Conservation (phyloP, 2,329 filamentous ascomycete species). For the Fusarium scirpi region DNA sequence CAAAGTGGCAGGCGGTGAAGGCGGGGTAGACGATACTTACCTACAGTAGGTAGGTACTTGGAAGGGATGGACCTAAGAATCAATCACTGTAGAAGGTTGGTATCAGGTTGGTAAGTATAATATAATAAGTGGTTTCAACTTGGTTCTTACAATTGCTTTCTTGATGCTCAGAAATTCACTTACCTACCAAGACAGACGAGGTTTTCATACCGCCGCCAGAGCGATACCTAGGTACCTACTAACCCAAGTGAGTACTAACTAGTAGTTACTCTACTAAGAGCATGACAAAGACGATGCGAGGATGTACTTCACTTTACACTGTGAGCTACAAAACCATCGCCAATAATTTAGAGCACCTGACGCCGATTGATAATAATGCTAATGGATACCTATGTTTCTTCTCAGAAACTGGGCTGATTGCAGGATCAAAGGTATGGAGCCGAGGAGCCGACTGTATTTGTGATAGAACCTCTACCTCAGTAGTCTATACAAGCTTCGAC, state of each 20-base stretch:
- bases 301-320: not conserved
- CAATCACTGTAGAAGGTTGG: no score
- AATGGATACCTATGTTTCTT: not conserved
- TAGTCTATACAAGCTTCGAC: slow-evolving; percentile 20
- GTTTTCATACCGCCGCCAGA: no score
- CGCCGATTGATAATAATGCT: not conserved
- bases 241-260: not conserved
- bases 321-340: not conserved
- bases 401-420: not conserved
- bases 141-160: no score
- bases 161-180: no score
- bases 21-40: slow-evolving; percentile 10
- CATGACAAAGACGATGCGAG: not conserved
- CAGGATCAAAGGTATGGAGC: not conserved
- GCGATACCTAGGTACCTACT: no score
- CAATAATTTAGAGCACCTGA: not conserved
- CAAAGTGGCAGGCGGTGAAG: slow-evolving; percentile 45
- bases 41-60: not conserved
- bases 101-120: no score
- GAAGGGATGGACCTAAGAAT: no score
- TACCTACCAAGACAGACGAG: no score
- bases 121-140: no score
- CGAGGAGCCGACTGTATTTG: not conserved
- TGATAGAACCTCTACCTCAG: slow-evolving; percentile 9
- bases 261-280: not conserved